A percentile compares a stretch with the other conserved stretches of the same genome.
These are phyloP conservation scores for Zygotorulaspora sp. DNA, from an alignment of 805 yeast species.

Conservation along the genomic window DNA sequence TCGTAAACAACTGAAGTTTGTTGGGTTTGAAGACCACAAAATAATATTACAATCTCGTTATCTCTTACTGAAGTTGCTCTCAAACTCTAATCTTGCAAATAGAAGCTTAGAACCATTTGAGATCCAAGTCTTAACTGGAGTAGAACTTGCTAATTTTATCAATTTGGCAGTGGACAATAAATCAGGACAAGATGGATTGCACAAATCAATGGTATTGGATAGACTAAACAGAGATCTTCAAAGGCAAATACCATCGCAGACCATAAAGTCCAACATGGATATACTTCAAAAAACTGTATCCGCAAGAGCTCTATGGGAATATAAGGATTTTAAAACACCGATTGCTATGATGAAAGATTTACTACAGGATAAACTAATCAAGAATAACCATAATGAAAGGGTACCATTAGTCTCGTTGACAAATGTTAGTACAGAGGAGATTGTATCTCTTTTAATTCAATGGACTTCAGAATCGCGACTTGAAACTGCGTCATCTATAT, in stretches of 20 bases:
- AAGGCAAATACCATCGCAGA: not conserved
- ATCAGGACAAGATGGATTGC: constrained; percentile 25
- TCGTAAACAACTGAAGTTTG: constrained; percentile 4
- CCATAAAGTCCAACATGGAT: constrained; percentile 20
- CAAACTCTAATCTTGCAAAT: not conserved
- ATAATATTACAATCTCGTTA: constrained; percentile 20
- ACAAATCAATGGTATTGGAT: constrained; percentile 17
- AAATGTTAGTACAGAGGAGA: constrained; percentile 21
- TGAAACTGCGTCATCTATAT: constrained; percentile 56
- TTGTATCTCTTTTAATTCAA: constrained; percentile 45
- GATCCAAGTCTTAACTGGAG: constrained; percentile 5
- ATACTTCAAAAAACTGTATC: constrained; percentile 27
- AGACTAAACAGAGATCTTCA: constrained; percentile 6
- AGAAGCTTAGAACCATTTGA: not conserved
- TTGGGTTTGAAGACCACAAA: constrained; percentile 14
- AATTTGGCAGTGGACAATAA: constrained; percentile 13
- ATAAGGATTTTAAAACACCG: constrained; percentile 52
- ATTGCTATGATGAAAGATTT: constrained; percentile 48
- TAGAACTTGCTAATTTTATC: constrained; percentile 12
- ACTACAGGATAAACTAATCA: not conserved
- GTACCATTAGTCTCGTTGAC: constrained; percentile 5
- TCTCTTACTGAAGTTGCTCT: constrained; percentile 10
- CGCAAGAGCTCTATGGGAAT: constrained; percentile 63
- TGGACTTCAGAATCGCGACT: constrained; percentile 74
- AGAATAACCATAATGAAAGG: not conserved